Base-by-base conservation (phyloP, 495 filamentous ascomycete species). In the Neurospora cerealis region DNA sequence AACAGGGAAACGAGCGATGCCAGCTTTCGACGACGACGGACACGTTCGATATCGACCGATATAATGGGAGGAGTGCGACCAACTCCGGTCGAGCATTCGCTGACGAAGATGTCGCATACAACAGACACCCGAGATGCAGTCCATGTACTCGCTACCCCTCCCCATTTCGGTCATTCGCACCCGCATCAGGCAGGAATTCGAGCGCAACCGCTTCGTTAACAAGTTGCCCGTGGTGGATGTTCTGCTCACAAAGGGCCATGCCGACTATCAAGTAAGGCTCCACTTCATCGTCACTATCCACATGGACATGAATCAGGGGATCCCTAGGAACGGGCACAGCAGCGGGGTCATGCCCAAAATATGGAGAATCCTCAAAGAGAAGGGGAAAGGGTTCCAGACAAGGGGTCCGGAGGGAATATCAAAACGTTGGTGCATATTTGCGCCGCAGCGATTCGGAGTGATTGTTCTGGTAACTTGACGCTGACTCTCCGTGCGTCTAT, bases 111-210 rank as follows among this genome's bases (percentile, higher is more conserved):
- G 8, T 66, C 44, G 71, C 28, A 7, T 46, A 40, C 24, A 69
- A 69, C 80, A 99, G 96, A 94, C 94, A 71, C 95, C 96, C 41
- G 95, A 98, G 81, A 93, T 98, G 79, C 95, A 97, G 81, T 91
- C 89, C 72, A 97, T 97, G 93, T 99, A 99, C 88, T 91, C 91
- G 48, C 86, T 99, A 79, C 92, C 91, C 81, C 88, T 95, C 78
- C 95, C 96, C 71, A 91, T 97, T 21, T 92, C 96, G 54, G 87
- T 88, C 72, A 91, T 98, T 81, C 93, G 96, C 73, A 95, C 95
- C 66, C 97, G 95, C 87, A 91, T 98, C 79, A 89, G 96, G 78
- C 94, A 98, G 84, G 95, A 99, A 80, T 99, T 99, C 83, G 96
- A 99, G 85, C 88, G 94, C 83, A 91, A 98, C 85, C 87, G 96